Evolutionary conservation across 129 eudicot species (phyloP).

Genomic region (Centrapalus pauciflorus): DNA sequence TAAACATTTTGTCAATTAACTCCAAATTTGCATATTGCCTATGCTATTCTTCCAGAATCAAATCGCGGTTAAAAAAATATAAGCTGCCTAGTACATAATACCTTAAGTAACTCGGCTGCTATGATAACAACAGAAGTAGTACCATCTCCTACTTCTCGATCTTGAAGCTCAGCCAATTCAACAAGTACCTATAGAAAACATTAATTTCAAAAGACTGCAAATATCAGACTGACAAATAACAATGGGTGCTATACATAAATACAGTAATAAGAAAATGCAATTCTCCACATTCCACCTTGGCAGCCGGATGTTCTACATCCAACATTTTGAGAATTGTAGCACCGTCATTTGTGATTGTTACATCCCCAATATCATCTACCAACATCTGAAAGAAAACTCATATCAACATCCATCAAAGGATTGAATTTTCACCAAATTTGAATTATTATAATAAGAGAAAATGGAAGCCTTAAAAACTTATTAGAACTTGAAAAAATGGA

Average conservation of each 20-base stretch:
- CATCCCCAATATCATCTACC: slow-evolving; percentile 97
- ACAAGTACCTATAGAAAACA: slow-evolving; percentile 79
- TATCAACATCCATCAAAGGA: neutral
- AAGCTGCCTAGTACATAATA: slow-evolving; percentile 6
- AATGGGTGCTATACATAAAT: neutral
- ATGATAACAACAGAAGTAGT: slow-evolving; percentile 94
- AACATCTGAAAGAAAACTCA: slow-evolving; percentile 59
- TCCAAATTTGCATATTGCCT: neutral
- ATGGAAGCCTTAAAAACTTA: too few relatives aligned
- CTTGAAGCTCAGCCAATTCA: slow-evolving; percentile 97
- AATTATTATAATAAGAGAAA: neutral
- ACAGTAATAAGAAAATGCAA: neutral
- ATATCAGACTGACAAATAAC: neutral
- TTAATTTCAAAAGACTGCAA: neutral
- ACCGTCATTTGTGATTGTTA: slow-evolving; percentile 94
- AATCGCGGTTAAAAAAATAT: neutral
- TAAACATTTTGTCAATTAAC: neutral
- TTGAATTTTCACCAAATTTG: neutral
- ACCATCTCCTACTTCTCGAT: slow-evolving; percentile 99
- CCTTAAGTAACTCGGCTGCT: slow-evolving; percentile 98
- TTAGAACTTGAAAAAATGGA: too few relatives aligned
- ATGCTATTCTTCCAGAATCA: neutral
- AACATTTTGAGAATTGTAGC: slow-evolving; percentile 96
- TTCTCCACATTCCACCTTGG: slow-evolving; percentile 47
- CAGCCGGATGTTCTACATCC: slow-evolving; percentile 98